phyloP scores from a whole-genome alignment of 345 rosid species.

The Pistacia integerrima region DNA sequence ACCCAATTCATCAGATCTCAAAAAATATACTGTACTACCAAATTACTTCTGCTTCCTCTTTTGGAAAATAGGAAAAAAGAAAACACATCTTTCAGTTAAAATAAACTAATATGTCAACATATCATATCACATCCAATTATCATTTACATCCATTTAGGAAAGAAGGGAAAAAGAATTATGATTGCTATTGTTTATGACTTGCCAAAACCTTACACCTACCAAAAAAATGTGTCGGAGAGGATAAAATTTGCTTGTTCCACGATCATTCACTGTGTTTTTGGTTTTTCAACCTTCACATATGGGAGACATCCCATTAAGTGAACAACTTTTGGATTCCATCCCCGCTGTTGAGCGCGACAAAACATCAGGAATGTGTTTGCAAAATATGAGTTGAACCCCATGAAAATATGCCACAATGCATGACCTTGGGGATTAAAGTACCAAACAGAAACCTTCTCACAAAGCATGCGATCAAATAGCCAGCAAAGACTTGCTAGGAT shows the following conservation, averaged over 20 bases:
- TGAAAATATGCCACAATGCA: conserved; percentile 84
- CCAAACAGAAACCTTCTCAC: conserved; percentile 63
- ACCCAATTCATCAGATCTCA: no score
- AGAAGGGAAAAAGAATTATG: conserved; percentile 2
- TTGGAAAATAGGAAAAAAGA: background rate
- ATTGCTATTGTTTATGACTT: conserved; percentile 5
- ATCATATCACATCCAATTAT: background rate
- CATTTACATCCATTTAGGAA: conserved; percentile 19
- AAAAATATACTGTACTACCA: background rate
- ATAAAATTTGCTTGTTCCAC: background rate
- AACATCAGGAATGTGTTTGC: conserved; percentile 98
- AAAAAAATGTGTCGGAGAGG: background rate
- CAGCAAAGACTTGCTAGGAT: conserved; percentile 66
- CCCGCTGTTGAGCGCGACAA: conserved; percentile 84
- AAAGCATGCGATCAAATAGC: conserved; percentile 67
- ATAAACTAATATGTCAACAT: conserved; percentile 9
- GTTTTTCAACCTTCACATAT: conserved; percentile 80
- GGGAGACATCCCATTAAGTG: conserved; percentile 63
- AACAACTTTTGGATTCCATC: conserved; percentile 74
- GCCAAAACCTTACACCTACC: conserved; percentile 19
- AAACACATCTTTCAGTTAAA: conserved; percentile 1
- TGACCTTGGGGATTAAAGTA: conserved; percentile 86
- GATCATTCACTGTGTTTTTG: conserved; percentile 51
- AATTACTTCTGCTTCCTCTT: background rate
- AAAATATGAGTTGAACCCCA: conserved; percentile 87